A percentile compares a stretch with the other conserved stretches of the same genome.
Evolutionary conservation across 345 rosid genomes (phyloP).

Genomic region (Murraya koenigii): DNA sequence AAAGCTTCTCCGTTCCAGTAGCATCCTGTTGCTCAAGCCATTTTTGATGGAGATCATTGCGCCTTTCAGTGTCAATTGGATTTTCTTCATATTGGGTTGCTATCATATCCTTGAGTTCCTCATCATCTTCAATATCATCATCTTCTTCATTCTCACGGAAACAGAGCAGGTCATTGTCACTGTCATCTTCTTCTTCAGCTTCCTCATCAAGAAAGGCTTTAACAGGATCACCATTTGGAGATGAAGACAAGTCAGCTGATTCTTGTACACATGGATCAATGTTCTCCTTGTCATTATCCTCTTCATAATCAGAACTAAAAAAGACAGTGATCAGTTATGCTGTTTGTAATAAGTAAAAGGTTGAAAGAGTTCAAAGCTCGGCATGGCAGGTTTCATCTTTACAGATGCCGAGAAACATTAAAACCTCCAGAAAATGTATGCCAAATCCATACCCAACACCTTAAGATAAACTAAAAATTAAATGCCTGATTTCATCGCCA

Average conservation of each 20-base stretch:
- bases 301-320: conserved; percentile 56
- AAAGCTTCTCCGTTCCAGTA: conserved; percentile 74
- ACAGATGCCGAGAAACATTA: not conserved
- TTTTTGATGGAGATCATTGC: conserved; percentile 85
- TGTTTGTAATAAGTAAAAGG: not conserved
- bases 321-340: conserved; percentile 16
- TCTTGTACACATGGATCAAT: conserved; percentile 31
- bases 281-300: conserved; percentile 62
- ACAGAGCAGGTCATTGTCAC: conserved; percentile 71
- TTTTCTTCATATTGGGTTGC: conserved; percentile 70
- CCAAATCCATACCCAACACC: not conserved
- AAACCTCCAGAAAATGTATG: not conserved
- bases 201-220: conserved; percentile 86
- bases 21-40: conserved; percentile 93
- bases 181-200: conserved; percentile 95
- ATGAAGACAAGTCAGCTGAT: conserved; percentile 30
- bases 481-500: not conserved
- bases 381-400: not conserved
- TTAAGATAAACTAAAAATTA: not conserved
- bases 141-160: conserved; percentile 72
- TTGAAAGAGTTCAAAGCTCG: not conserved
- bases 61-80: conserved; percentile 64
- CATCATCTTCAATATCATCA: conserved; percentile 59
- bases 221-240: conserved; percentile 66
- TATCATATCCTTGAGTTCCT: conserved; percentile 74